Percentiles rank a stretch among this genome's conserved stretches.
These are phyloP conservation scores for Skeletonema marinoi DNA, from an alignment of 108 stramenopile species.

Conservation along the genomic window DNA sequence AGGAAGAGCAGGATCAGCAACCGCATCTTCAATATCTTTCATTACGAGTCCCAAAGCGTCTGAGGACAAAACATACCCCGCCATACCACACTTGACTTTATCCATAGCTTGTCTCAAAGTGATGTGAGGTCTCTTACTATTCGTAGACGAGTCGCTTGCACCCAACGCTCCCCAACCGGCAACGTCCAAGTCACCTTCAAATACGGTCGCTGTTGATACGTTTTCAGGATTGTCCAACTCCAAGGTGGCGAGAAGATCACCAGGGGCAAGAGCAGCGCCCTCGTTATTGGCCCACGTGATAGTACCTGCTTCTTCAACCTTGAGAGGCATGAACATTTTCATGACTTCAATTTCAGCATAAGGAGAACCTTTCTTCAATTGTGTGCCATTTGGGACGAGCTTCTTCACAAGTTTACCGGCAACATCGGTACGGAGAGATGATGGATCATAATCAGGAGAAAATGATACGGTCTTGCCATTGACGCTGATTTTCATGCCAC, in stretches of 20 bases:
- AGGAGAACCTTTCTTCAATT: constrained; percentile 85
- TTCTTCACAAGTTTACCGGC: constrained; percentile 97
- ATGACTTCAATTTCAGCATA: constrained; percentile 99
- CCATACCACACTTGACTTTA: constrained; percentile 78
- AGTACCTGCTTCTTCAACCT: constrained; percentile 93
- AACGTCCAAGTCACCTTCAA: constrained; percentile 73
- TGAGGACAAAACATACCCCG: constrained; percentile 77
- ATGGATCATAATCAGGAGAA: constrained; percentile 97
- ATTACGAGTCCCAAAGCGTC: constrained; percentile 61
- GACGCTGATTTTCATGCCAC: constrained; percentile 85
- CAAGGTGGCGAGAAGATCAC: constrained; percentile 91
- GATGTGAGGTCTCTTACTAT: constrained; percentile 72
- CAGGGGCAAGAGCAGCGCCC: constrained; percentile 92
- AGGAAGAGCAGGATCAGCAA: constrained; percentile 80
- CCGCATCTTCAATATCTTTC: constrained; percentile 69
- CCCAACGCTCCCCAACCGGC: constrained; percentile 63
- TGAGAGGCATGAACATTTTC: constrained; percentile 99
- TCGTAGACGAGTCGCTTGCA: constrained; percentile 13
- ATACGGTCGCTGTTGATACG: constrained; percentile 74
- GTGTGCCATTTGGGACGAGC: constrained; percentile 92
- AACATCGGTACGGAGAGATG: constrained; percentile 91
- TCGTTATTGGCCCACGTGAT: constrained; percentile 85
- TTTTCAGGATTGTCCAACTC: constrained; percentile 95
- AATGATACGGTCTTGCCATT: constrained; percentile 92
- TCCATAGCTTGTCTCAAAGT: constrained; percentile 75